phyloP scores from a whole-genome alignment of 148 eudicot genomes.

The Euryodendron excelsum region DNA sequence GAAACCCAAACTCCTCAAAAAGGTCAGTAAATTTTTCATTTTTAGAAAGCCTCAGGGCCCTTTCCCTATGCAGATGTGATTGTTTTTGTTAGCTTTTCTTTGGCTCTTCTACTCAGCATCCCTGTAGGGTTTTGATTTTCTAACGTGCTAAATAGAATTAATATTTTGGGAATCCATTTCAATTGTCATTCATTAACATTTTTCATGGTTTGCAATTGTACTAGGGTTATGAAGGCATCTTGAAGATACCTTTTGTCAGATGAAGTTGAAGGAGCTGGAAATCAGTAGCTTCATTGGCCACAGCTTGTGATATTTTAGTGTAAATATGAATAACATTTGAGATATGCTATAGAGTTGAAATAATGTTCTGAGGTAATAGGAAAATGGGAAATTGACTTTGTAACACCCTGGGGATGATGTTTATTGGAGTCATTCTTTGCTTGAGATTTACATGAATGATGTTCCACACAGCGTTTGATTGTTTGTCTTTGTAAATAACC shows the following conservation, averaged over 20 bases:
- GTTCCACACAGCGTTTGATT: conserved; percentile 2
- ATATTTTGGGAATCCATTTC: background rate
- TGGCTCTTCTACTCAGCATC: background rate
- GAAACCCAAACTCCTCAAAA: conserved; percentile 43
- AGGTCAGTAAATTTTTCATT: conserved; percentile 33
- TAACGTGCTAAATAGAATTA: background rate
- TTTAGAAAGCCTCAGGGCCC: background rate
- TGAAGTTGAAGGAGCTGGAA: conserved; percentile 1
- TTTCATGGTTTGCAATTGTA: background rate
- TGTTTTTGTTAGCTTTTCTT: background rate
- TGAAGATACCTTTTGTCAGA: conserved; percentile 15
- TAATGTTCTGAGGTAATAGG: background rate
- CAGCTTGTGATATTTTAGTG: background rate
- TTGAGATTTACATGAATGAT: conserved; percentile 12
- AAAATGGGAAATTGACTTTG: background rate
- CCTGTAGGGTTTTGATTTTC: background rate
- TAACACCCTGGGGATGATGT: background rate
- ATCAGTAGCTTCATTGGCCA: conserved; percentile 7
- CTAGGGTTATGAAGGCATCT: conserved; percentile 18
- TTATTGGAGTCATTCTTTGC: background rate
- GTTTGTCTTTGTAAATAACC: background rate
- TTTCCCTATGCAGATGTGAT: background rate
- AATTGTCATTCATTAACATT: background rate
- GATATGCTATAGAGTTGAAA: conserved; percentile 12
- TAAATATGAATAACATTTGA: conserved; percentile 11